Evolutionary conservation across 495 filamentous ascomycete species (phyloP).

Genomic region (Penicillium robsamsonii): DNA sequence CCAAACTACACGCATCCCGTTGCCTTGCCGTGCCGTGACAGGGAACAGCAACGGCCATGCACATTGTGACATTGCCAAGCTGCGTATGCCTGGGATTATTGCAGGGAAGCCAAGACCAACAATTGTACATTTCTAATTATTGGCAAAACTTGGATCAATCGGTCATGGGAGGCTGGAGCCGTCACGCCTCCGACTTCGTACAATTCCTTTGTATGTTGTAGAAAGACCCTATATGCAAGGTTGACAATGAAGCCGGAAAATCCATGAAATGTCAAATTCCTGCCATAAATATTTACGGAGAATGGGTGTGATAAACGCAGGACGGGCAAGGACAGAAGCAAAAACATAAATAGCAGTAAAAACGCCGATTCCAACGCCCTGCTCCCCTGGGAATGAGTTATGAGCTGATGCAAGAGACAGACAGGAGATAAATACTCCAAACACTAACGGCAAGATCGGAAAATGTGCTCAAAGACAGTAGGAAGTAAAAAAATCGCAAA

Average conservation of each 20-base stretch:
- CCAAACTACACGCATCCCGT: neutral
- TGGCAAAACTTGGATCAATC: neutral
- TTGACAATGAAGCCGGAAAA: neutral
- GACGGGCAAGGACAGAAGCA: neutral
- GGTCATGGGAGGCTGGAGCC: neutral
- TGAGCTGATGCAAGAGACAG: constrained; percentile 23
- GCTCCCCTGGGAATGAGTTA: constrained; percentile 16
- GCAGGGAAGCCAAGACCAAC: neutral
- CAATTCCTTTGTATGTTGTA: neutral
- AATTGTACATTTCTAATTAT: no score
- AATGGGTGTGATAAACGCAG: constrained; percentile 1
- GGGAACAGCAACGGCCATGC: constrained; percentile 17
- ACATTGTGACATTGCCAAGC: constrained; percentile 12
- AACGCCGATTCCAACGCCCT: constrained; percentile 26
- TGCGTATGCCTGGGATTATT: neutral
- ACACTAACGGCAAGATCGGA: neutral
- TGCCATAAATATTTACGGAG: constrained; percentile 4
- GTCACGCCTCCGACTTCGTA: neutral
- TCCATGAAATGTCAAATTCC: constrained; percentile 1
- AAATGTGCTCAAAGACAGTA: constrained; percentile 3
- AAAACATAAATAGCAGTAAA: constrained; percentile 8
- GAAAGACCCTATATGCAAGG: neutral
- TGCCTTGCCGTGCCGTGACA: neutral
- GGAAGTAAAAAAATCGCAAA: neutral
- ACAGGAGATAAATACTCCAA: constrained; percentile 4